Base-by-base conservation (phyloP, 78 protist genomes). In the slime mould (Dictyostelium discoideum) region DNA sequence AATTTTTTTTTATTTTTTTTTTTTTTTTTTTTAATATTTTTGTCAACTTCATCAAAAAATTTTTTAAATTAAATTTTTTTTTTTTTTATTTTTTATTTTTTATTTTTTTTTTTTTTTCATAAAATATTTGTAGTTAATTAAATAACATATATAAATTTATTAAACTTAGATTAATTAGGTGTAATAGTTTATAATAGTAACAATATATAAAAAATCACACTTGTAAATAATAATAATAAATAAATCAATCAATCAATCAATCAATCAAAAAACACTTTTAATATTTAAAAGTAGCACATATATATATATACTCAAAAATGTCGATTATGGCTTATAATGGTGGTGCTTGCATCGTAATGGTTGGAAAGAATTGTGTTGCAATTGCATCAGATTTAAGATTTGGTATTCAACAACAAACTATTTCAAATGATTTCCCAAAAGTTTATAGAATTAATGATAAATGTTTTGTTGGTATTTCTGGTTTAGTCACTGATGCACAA, bases 361-460 rank as follows among this genome's bases (percentile, higher is more conserved):
- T 93, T 16, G 99, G 99, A 57, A 98, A 98, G 76, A 93, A 97
- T 89, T 99, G 99, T 85, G 99, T 98, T 3, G 99, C 99, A 20
- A 96, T 99, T 16, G 99, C 99, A 13, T 78, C 97, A 14, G 99
- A 99, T 77, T 14, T 80, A 13, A 97, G 99, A 63, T 93, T 98
- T 57, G 99, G 99, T 44, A 95, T 76, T 32, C 97, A 97, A 89
- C 92, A 60, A 8, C 96, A 92, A 92, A 98, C 99, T 5, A 76
- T 99, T 9, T 76, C 98, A 14, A 92, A 84, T 2, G 95, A 98
- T 85, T 84, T 85, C 81, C 94, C 92, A 48, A 97, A 98, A 79
- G 77, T 97, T 26, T 93, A 92, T 37, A 95, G 81, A 89, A 96
- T 99, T 63, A 97, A 84, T 46, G 93, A 95, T 93, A 85, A 76